Percentiles rank a stretch among this genome's conserved stretches.
Evolutionary conservation across 2,329 filamentous ascomycete species (phyloP).

Genomic region (Aspergillus novofumigatus): DNA sequence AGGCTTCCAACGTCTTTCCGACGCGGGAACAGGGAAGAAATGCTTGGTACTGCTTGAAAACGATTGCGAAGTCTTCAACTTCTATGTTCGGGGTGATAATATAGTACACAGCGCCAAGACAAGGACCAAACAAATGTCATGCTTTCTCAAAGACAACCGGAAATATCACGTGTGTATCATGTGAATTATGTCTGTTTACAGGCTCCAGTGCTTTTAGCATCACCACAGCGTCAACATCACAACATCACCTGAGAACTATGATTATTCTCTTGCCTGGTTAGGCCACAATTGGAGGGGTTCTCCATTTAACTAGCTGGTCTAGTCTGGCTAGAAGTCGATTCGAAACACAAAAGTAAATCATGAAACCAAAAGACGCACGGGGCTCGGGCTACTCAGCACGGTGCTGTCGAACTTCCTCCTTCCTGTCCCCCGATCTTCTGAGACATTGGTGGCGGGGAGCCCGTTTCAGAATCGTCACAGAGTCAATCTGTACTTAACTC

Average conservation of each 20-base stretch:
- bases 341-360: neutral
- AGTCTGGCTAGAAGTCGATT: neutral
- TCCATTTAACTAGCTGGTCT: neutral
- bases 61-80: too few species aligned
- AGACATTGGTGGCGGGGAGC: neutral
- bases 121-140: too few species aligned
- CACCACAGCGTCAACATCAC: neutral
- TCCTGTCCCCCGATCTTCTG: neutral
- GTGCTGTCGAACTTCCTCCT: neutral
- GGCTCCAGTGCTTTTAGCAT: neutral
- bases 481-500: neutral
- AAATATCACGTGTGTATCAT: neutral
- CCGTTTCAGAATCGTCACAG: neutral
- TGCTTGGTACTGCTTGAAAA: too few species aligned
- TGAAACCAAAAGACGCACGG: neutral
- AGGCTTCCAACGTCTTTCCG: too few species aligned
- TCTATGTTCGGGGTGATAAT: too few species aligned
- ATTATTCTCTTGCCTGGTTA: neutral
- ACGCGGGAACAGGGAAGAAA: too few species aligned
- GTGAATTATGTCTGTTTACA: neutral
- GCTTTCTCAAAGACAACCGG: too few species aligned
- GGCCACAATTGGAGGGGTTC: neutral
- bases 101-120: too few species aligned
- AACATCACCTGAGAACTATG: too few species aligned
- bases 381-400: neutral